phyloP scores from a whole-genome alignment of 2,329 filamentous ascomycete genomes.

The Didymella arachidicola region DNA sequence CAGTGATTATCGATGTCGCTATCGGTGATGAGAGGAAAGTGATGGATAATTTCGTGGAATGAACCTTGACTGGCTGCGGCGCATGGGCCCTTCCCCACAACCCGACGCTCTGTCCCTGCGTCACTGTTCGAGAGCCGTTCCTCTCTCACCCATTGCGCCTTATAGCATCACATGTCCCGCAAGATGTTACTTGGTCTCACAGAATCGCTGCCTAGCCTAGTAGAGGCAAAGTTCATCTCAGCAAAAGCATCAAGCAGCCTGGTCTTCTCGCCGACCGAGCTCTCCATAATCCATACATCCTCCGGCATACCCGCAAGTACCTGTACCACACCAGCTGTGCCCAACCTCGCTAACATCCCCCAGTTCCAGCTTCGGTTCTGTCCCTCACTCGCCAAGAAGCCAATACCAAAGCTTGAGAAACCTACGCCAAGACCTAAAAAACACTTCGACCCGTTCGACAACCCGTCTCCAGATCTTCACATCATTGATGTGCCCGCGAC shows the following conservation, averaged over 20 bases:
- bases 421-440: conserved; percentile 26
- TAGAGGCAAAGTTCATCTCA: conserved; percentile 48
- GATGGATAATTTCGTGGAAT: conserved; percentile 8
- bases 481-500: conserved; percentile 59
- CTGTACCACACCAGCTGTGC: conserved; percentile 12
- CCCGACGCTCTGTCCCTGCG: conserved; percentile 4
- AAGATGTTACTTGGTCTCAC: conserved; percentile 46
- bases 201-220: conserved; percentile 47
- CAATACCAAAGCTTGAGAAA: conserved; percentile 54
- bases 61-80: conserved; percentile 8
- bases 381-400: conserved; percentile 72
- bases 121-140: background rate
- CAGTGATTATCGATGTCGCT: background rate
- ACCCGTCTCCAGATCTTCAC: conserved; percentile 63
- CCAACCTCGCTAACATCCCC: conserved; percentile 22
- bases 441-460: conserved; percentile 68
- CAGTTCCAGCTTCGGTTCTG: conserved; percentile 79
- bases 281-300: conserved; percentile 49
- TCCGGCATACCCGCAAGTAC: conserved; percentile 49
- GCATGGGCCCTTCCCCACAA: conserved; percentile 8
- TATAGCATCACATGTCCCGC: conserved; percentile 13
- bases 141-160: conserved; percentile 12
- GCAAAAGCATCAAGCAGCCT: conserved; percentile 48
- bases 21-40: background rate
- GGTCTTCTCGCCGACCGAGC: conserved; percentile 52